Percentiles rank a stretch among this genome's conserved stretches.
Conservation (phyloP, 805 yeast species). For the Saccharomycopsis capsularis region DNA sequence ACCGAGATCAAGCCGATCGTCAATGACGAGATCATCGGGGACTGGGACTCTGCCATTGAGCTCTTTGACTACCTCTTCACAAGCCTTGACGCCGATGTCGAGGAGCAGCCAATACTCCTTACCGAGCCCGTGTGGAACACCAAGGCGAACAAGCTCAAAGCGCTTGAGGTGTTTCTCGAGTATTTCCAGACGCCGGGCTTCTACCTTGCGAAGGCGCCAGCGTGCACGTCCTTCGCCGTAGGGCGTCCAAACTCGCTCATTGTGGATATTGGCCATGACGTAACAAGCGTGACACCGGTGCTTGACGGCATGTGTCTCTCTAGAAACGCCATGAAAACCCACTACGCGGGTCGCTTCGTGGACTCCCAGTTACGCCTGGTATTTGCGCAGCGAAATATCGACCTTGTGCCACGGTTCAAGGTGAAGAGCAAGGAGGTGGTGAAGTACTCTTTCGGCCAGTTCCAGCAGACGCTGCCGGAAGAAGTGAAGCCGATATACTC, state of each 20-base stretch:
- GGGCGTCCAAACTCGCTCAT: slow-evolving; percentile 84
- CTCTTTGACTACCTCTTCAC: slow-evolving; percentile 62
- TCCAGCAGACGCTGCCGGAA: slow-evolving; percentile 5
- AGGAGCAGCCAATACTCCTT: slow-evolving; percentile 67
- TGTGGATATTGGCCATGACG: slow-evolving; percentile 80
- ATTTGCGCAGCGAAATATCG: slow-evolving; percentile 26
- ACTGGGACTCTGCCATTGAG: slow-evolving; percentile 81
- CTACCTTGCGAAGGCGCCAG: slow-evolving; percentile 75
- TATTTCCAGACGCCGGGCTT: slow-evolving; percentile 69
- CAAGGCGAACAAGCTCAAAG: slow-evolving; percentile 53
- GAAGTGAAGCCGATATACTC: slow-evolving; percentile 22
- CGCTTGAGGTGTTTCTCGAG: slow-evolving; percentile 69
- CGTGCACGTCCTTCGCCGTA: slow-evolving; percentile 80
- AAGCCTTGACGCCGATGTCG: slow-evolving; percentile 43
- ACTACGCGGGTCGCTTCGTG: slow-evolving; percentile 64
- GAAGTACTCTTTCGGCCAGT: slow-evolving; percentile 13
- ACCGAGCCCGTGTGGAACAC: slow-evolving; percentile 89
- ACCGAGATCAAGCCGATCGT: slow-evolving; percentile 51
- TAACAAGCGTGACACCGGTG: slow-evolving; percentile 70
- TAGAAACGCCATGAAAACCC: slow-evolving; percentile 63
- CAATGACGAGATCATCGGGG: slow-evolving; percentile 55
- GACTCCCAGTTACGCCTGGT: slow-evolving; percentile 17
- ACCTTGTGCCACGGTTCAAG: slow-evolving; percentile 41
- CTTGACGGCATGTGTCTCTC: slow-evolving; percentile 74
- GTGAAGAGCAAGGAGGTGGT: slow-evolving; percentile 40